Evolutionary conservation across 345 rosid species (phyloP), one percentile per base, ranked within the genome.

Genomic region (Eucalyptus victrix): DNA sequence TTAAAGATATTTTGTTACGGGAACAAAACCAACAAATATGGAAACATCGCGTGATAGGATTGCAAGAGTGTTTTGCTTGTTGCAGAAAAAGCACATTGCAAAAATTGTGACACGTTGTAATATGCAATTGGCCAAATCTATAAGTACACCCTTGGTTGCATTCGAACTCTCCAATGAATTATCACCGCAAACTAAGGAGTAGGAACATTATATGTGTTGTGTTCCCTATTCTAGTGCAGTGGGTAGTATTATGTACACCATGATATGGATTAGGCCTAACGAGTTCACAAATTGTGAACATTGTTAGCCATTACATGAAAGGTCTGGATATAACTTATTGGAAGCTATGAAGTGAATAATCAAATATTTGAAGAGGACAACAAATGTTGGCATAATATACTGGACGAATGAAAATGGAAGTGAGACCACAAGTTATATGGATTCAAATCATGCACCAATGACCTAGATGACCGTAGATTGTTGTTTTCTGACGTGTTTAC

Each of bases 71-170:
- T 56, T 56, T 56, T 24, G 28, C 28, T 8, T 56, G 6, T 56
- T 24, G 26, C 6, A 56, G 19, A 56, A 56, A 24, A 56, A 56
- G 4, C 6, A 56, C 62, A 56, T 56, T 56, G 30, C 12, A 8
- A 56, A 56, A 24, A 23, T n/a, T n/a, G n/a, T n/a, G n/a, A n/a
- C n/a, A n/a, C 1, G 12, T 56, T 56, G 26, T 56, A 56, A 4
- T 56, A 56, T 0, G 1, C 0, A 21, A 0, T 56, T 24, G 0
- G 30, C 12, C 26, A 23, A 56, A 56, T 56, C 24, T 56, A 24
- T 60, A 60, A 28, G 67, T 60, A 28, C 16, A 60, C 32, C 15
- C 0, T 0, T 28, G 7, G 67, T 30, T 26, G n/a, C 67, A 60
- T 60, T 60, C 2, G 0, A 60, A 60, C n/a, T 60, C n/a, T 60